A percentile compares a stretch with the other conserved stretches of the same genome.
Conservation (phyloP, 768 basidiomycete genomes). For the Kwoniella heveanensis region DNA sequence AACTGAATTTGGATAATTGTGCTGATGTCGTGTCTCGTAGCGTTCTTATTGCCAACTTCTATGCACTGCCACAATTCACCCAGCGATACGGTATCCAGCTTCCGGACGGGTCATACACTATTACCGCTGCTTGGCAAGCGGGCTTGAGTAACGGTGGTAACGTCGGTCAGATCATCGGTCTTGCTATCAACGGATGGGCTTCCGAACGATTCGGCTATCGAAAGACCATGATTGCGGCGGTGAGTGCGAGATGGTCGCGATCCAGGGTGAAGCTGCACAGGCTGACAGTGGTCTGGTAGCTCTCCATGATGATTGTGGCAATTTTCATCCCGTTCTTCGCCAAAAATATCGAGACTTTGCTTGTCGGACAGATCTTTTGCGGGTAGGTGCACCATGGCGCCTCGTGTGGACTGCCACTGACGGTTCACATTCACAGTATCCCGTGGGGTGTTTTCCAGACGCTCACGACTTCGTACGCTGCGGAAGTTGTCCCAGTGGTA, state of each 20-base stretch:
- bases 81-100: conserved; percentile 32
- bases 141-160: conserved; percentile 53
- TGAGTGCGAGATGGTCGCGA: conserved; percentile 7
- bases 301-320: conserved; percentile 28
- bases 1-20: too few species aligned
- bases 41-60: conserved; percentile 22
- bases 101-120: conserved; percentile 41
- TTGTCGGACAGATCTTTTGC: conserved; percentile 40
- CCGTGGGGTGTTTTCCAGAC: conserved; percentile 56
- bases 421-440: conserved; percentile 38
- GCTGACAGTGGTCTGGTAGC: neutral
- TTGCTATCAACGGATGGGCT: conserved; percentile 28
- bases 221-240: conserved; percentile 43
- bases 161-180: conserved; percentile 53
- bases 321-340: conserved; percentile 50
- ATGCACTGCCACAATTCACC: conserved; percentile 39
- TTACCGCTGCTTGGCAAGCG: conserved; percentile 55
- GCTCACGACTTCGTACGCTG: conserved; percentile 53
- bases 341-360: conserved; percentile 35
- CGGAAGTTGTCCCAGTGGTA: conserved; percentile 49
- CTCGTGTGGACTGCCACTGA: conserved; percentile 10
- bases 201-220: conserved; percentile 52
- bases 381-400: conserved; percentile 12
- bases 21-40: neutral
- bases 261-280: neutral